These are phyloP conservation scores for Citeromyces nyonsensis DNA, from an alignment of 805 yeast genomes.

Conservation along the genomic window DNA sequence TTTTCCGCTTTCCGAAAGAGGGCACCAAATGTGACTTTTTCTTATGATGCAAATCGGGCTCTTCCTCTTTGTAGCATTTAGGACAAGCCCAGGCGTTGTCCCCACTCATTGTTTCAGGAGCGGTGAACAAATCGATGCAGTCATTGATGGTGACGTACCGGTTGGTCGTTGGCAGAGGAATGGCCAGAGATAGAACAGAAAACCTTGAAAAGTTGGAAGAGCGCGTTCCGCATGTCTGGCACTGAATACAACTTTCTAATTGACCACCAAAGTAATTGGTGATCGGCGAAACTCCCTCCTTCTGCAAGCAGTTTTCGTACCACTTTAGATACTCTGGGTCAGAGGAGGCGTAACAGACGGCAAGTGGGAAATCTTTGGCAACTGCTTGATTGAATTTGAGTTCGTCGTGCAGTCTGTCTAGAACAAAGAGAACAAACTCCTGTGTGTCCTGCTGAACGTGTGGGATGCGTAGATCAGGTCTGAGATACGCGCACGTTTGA, in stretches of 20 bases:
- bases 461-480: slow-evolving; percentile 59
- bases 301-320: slow-evolving; percentile 32
- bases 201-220: slow-evolving; percentile 48
- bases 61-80: slow-evolving; percentile 28
- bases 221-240: slow-evolving; percentile 49
- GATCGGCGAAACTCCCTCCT: slow-evolving; percentile 54
- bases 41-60: slow-evolving; percentile 12
- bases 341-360: slow-evolving; percentile 8
- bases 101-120: slow-evolving; percentile 50
- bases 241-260: slow-evolving; percentile 43
- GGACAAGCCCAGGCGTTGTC: slow-evolving; percentile 84
- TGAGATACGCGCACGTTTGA: slow-evolving; percentile 26
- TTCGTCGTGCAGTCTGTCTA: slow-evolving; percentile 61
- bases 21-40: slow-evolving; percentile 7
- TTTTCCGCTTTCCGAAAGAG: slow-evolving; percentile 4
- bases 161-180: slow-evolving; percentile 22
- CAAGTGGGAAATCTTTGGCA: slow-evolving; percentile 8
- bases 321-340: slow-evolving; percentile 39
- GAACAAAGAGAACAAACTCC: slow-evolving; percentile 50
- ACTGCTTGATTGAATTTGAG: slow-evolving; percentile 13
- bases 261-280: slow-evolving; percentile 61
- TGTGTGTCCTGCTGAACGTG: slow-evolving; percentile 73
- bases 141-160: slow-evolving; percentile 36
- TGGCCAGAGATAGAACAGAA: slow-evolving; percentile 46
- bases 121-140: slow-evolving; percentile 44